Evolutionary conservation across 1,139 yeast species (phyloP), one percentile per base, ranked within the genome.

Genomic region (Hyphopichia wangnamkhiaoensis): DNA sequence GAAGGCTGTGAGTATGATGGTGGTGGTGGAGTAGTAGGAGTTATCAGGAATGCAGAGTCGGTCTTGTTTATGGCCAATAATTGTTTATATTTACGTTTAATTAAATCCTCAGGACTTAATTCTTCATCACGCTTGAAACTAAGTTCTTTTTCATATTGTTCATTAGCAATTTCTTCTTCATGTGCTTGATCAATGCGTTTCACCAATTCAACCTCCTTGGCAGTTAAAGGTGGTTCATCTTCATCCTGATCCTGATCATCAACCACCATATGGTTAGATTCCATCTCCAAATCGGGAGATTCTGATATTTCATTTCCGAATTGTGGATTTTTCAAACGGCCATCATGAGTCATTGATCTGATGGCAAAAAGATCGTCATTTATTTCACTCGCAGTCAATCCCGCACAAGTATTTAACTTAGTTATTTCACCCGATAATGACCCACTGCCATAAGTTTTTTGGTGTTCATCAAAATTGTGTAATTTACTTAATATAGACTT

Each of bases 311-410:
- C 19, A 37, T 23, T 4, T 39, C 36, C 19, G 24, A 13, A 31
- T 18, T 31, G 30, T 31, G 37, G 15, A 35, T 33, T n/a, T n/a
- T n/a, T n/a, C n/a, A n/a, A n/a, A n/a, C n/a, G n/a, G n/a, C n/a
- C n/a, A n/a, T n/a, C n/a, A 13, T 35, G 39, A 8, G 40, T 42
- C 13, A 28, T 31, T 15, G 27, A 19, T 36, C 53, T 41, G 14
- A 54, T 33, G 17, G 50, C 24, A 1, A 27, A 7, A 21, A 62
- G 37, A 38, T 62, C 68, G 27, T 44, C 35, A 16, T 56, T 60
- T 13, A 64, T 59, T 35, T 66, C 71, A 14, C 45, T 47, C 6
- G 51, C 45, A 1, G 47, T 47, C 32, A 64, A 49, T 0, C 67
- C 63, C 5, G 43, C 27, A 39, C 65, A 60, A 5, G 39, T 36